These are phyloP conservation scores for Phialophora verrucosa DNA, from an alignment of 2,329 filamentous ascomycete species.

Conservation along the genomic window DNA sequence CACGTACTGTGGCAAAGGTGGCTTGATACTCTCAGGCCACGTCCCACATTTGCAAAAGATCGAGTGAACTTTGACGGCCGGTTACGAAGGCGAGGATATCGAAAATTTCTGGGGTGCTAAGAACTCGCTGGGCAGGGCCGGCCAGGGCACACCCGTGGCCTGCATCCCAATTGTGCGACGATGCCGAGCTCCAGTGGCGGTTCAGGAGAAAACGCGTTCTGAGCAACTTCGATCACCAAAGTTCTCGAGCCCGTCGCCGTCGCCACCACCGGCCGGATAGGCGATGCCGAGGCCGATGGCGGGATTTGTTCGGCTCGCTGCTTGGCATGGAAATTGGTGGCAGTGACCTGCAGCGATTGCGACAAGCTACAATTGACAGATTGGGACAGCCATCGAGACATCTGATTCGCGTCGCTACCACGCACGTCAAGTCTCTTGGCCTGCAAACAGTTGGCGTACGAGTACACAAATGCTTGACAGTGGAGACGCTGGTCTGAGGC, in stretches of 20 bases:
- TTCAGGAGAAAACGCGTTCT: not conserved
- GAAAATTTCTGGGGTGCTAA: not conserved
- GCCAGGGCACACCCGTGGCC: not conserved
- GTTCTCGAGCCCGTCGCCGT: not conserved
- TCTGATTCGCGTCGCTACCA: not conserved
- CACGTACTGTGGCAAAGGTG: not conserved
- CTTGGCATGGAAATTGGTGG: not conserved
- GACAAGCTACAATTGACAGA: not conserved
- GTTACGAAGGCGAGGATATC: not conserved
- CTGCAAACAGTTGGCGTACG: not conserved
- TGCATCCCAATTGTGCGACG: not conserved
- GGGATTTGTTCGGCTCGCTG: not conserved
- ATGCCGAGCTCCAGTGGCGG: not conserved
- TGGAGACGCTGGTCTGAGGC: not conserved
- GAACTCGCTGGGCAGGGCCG: not conserved
- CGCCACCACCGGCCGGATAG: not conserved
- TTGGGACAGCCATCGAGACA: not conserved
- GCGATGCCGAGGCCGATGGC: not conserved
- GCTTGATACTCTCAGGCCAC: not conserved
- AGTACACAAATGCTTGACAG: not conserved
- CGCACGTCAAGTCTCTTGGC: not conserved
- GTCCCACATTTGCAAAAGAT: not conserved
- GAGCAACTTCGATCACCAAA: not conserved
- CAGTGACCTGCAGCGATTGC: not conserved
- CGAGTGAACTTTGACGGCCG: not conserved